phyloP scores from a whole-genome alignment of 116 monocot genomes.

The Cymodocea nodosa region DNA sequence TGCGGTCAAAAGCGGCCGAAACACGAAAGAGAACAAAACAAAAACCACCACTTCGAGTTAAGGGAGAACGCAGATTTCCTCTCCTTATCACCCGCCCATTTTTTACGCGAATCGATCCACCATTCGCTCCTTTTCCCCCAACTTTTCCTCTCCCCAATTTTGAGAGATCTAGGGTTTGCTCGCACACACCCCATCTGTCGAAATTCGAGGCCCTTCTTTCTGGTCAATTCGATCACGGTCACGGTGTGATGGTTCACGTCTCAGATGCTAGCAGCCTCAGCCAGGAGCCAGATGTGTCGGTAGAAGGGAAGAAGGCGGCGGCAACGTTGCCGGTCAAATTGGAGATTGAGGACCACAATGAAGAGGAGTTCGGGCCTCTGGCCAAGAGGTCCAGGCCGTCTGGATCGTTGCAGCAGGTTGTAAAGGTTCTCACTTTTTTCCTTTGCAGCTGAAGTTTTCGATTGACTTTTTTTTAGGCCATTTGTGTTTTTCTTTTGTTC shows the following conservation, averaged over 20 bases:
- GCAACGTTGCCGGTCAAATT: conserved; percentile 29
- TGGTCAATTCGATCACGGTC: not conserved
- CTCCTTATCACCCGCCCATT: not conserved
- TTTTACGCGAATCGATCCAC: not conserved
- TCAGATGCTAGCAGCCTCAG: conserved; percentile 18
- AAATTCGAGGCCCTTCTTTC: not conserved
- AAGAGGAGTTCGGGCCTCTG: conserved; percentile 49
- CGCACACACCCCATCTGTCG: not conserved
- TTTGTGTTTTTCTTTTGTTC: not conserved
- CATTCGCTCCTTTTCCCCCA: not conserved
- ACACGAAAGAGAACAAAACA: too few species aligned
- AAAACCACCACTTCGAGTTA: too few species aligned
- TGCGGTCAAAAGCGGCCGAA: too few species aligned
- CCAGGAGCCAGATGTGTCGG: conserved; percentile 2
- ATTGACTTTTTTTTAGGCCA: not conserved
- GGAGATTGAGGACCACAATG: conserved; percentile 50
- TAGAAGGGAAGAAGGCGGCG: not conserved
- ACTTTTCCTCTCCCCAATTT: not conserved
- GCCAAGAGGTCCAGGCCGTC: conserved; percentile 41
- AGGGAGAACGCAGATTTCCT: not conserved
- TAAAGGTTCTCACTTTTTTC: not conserved
- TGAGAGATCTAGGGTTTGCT: not conserved
- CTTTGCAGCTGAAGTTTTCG: not conserved
- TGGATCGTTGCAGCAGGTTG: conserved; percentile 20
- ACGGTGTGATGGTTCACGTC: conserved; percentile 33